phyloP scores from a whole-genome alignment of 805 yeast species.

The Kluyveromyces nonfermentans region DNA sequence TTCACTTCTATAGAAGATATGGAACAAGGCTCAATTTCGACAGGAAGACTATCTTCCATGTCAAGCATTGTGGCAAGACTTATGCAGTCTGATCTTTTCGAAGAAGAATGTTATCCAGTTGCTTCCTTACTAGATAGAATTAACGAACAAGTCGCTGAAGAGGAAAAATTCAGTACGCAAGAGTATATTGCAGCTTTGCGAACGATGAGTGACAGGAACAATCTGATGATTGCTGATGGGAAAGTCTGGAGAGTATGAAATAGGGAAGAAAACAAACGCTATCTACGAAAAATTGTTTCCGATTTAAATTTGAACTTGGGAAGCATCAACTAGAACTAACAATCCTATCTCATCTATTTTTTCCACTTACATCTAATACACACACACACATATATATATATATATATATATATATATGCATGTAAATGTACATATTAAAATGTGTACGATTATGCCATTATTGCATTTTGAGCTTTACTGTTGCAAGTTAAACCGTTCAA shows the following conservation, averaged over 20 bases:
- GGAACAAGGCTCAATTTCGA: conserved; percentile 36
- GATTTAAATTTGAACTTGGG: no score
- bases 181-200: conserved; percentile 38
- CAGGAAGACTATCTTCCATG: conserved; percentile 39
- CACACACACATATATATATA: background rate
- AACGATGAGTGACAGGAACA: conserved; percentile 36
- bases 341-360: no score
- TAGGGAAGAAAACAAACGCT: no score
- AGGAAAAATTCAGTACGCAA: conserved; percentile 36
- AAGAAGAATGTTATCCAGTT: conserved; percentile 36
- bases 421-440: no score
- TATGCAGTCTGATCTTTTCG: conserved; percentile 35
- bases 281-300: no score
- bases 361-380: no score
- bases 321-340: no score
- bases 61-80: conserved; percentile 39
- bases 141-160: conserved; percentile 38
- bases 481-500: background rate
- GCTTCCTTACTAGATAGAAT: conserved; percentile 32
- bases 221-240: conserved; percentile 40
- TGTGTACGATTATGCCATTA: no score
- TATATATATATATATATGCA: no score
- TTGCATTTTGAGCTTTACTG: no score
- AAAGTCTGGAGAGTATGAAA: conserved; percentile 37
- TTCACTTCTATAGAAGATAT: conserved; percentile 11